Conservation (phyloP, 2,329 filamentous ascomycete species). For the Trichoderma lentiforme region DNA sequence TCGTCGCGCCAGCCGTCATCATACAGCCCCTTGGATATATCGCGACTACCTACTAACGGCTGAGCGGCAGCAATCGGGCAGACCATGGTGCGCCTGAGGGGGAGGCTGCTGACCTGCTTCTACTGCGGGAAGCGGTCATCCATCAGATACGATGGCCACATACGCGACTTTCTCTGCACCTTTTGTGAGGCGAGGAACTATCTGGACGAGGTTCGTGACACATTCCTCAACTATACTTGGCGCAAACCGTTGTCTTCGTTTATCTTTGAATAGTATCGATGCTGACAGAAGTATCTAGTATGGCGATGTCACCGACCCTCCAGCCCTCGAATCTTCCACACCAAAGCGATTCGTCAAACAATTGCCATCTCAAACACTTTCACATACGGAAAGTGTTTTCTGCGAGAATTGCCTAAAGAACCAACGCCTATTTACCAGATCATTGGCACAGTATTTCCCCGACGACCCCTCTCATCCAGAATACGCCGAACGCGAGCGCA, state of each 20-base stretch:
- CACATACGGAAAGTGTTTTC: slow-evolving; percentile 43
- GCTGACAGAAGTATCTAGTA: slow-evolving; percentile 48
- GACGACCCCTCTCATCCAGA: slow-evolving; percentile 62
- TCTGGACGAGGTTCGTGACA: slow-evolving; percentile 68
- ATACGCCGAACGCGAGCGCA: slow-evolving; percentile 64
- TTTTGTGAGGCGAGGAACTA: slow-evolving; percentile 85
- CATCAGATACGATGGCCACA: slow-evolving; percentile 53
- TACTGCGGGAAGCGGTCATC: slow-evolving; percentile 73
- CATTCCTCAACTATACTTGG: neutral
- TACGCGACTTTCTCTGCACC: slow-evolving; percentile 68
- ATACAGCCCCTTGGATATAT: neutral
- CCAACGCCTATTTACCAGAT: slow-evolving; percentile 74
- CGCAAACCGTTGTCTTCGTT: neutral
- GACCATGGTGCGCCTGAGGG: slow-evolving; percentile 44
- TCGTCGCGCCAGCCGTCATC: neutral
- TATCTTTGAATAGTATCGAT: neutral
- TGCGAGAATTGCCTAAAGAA: slow-evolving; percentile 85
- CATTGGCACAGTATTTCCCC: slow-evolving; percentile 75
- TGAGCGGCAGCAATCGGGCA: neutral
- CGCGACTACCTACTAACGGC: neutral
- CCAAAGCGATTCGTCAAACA: slow-evolving; percentile 36
- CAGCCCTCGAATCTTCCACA: slow-evolving; percentile 42
- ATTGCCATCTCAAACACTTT: slow-evolving; percentile 39
- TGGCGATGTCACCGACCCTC: slow-evolving; percentile 87
- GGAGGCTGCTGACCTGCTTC: slow-evolving; percentile 65